phyloP scores from a whole-genome alignment of 441 rosid genomes.

The Croton setiger region DNA sequence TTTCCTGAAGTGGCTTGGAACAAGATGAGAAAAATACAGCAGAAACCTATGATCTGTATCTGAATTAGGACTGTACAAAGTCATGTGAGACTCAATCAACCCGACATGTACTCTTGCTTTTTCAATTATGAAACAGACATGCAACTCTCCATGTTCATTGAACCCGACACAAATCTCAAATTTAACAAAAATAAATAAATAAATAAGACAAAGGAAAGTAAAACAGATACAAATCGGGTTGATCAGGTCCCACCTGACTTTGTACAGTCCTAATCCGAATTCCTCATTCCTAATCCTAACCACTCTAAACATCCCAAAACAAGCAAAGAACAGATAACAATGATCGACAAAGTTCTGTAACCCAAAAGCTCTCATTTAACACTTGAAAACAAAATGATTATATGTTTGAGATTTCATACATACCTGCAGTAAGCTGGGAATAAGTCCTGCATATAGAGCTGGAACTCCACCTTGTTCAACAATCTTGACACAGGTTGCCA shows the following conservation, averaged over 20 bases:
- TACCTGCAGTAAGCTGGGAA: conserved; percentile 85
- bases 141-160: too few relatives aligned
- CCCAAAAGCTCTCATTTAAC: not conserved
- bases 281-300: not conserved
- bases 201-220: too few relatives aligned
- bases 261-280: too few relatives aligned
- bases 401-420: conserved; percentile 12
- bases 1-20: not conserved
- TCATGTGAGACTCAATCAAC: too few relatives aligned
- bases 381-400: not conserved
- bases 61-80: not conserved
- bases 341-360: not conserved
- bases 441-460: conserved; percentile 77
- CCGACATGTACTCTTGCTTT: too few relatives aligned
- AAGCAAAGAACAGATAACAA: not conserved
- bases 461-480: conserved; percentile 66
- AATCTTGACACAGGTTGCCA: conserved; percentile 52
- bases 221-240: too few relatives aligned
- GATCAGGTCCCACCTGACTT: too few relatives aligned
- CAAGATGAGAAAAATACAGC: not conserved
- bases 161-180: too few relatives aligned
- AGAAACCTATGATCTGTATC: not conserved
- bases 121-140: too few relatives aligned
- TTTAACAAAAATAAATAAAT: too few relatives aligned
- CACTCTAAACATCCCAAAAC: not conserved